Evolutionary conservation across 2,329 filamentous ascomycete species (phyloP), one percentile per base, ranked within the genome.

Genomic region (Aspergillus sp.): DNA sequence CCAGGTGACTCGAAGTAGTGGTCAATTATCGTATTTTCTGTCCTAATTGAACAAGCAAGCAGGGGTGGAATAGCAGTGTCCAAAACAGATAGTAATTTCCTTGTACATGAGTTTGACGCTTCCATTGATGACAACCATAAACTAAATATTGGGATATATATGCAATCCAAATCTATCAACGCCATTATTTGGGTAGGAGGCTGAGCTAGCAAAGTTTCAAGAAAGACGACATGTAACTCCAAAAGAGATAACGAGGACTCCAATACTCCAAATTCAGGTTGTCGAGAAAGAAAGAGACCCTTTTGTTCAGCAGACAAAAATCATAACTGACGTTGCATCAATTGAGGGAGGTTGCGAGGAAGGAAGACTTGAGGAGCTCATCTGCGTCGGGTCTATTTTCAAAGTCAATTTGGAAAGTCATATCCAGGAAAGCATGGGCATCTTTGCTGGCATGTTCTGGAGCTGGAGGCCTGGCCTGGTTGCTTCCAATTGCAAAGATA

Each of bases 401-500:
- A 78, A 97, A 92, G 72, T 99, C 93, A 72, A 97, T 89, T 82
- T 98, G 93, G 80, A 99, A 99, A 0, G 95, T 97, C 80, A 91
- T 88, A 59, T 86, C 85, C 66, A 99, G 81, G 81, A 99, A 99
- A 49, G 85, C 85, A 76, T 89, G 87, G 4, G 93, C 94, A 68
- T 97, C 94, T 41, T 89, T 86, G 71, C 92, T 95, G 13, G 93
- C 92, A 69, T 89, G 87, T 13, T 96, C 92, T 0, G 95, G 95
- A 59, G 97, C 91, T 17, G 92, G 93, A 0, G 95, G 95, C 49
- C 91, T 89, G 25, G 93, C 92, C 76, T 92, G 91, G 68, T 90
- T 89, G 66, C 91, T 93, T 45, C 93, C 93, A 75, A 99, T 98
- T 81, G 97, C 97, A 84, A 99, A 99, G 73, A 99, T 97, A 63